Evolutionary conservation across 352 stramenopile species (phyloP).

Genomic region (Phytophthora quininea): DNA sequence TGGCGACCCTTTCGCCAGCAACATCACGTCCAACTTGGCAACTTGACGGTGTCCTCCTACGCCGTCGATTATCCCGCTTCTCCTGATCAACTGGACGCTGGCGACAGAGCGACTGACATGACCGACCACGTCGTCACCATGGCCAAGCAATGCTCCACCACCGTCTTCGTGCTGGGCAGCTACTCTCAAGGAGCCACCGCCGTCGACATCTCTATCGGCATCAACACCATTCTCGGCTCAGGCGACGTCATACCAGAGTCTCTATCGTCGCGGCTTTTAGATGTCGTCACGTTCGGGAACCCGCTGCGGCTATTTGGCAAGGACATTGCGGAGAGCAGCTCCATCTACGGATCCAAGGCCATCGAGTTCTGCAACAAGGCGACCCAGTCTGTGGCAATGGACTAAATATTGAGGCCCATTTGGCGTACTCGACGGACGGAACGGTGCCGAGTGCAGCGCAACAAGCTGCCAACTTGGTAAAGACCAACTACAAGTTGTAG

Average conservation of each 20-base stretch:
- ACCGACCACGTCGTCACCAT: slow-evolving; percentile 17
- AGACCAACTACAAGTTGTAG: too few species aligned
- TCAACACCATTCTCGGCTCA: slow-evolving; percentile 11
- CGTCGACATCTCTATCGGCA: slow-evolving; percentile 21
- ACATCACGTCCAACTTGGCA: slow-evolving; percentile 5
- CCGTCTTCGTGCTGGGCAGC: slow-evolving; percentile 14
- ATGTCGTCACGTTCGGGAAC: slow-evolving; percentile 28
- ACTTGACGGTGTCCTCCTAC: slow-evolving; percentile 25
- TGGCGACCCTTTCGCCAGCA: slow-evolving; percentile 14
- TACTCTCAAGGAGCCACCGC: slow-evolving; percentile 29
- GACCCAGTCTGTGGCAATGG: slow-evolving; percentile 22
- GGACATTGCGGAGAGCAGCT: slow-evolving; percentile 11
- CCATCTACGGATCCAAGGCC: slow-evolving; percentile 17
- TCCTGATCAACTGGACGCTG: slow-evolving; percentile 13
- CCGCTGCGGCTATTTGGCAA: slow-evolving; percentile 16
- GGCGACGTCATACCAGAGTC: slow-evolving; percentile 14
- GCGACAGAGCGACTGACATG: slow-evolving; percentile 21
- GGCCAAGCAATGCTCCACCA: slow-evolving; percentile 15
- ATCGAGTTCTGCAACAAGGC: slow-evolving; percentile 22
- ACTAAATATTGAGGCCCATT: slow-evolving; percentile 15
- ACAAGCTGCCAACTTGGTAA: slow-evolving; percentile 6
- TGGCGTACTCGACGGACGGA: slow-evolving; percentile 18
- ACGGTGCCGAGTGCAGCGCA: slow-evolving; percentile 10
- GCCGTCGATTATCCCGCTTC: slow-evolving; percentile 21
- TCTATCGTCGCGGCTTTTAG: slow-evolving; percentile 18